These are phyloP conservation scores for Penicillium sp. DNA, from an alignment of 2,329 filamentous ascomycete genomes.

Conservation along the genomic window DNA sequence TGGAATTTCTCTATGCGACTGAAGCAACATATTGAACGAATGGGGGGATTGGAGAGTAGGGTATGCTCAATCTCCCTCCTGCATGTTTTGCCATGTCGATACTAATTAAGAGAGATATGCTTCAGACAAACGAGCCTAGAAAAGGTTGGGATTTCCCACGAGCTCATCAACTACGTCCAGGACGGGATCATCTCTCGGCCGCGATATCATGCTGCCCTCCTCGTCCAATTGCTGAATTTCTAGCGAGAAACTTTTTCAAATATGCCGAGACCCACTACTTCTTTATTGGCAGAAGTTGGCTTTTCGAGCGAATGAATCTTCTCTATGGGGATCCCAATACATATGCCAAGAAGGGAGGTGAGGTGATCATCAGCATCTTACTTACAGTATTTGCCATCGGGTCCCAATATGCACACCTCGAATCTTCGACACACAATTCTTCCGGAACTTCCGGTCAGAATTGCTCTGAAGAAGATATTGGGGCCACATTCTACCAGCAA, in stretches of 20 bases:
- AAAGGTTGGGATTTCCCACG: conserved; percentile 48
- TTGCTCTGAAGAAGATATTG: conserved; percentile 53
- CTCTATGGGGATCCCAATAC: conserved; percentile 47
- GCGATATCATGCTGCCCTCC: conserved; percentile 52
- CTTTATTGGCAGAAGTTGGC: conserved; percentile 42
- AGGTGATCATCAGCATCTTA: conserved; percentile 51
- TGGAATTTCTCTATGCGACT: conserved; percentile 59
- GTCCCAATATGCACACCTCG: conserved; percentile 57
- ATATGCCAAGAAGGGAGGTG: conserved; percentile 45
- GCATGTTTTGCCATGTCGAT: neutral
- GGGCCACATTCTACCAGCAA: conserved; percentile 56
- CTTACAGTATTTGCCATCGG: conserved; percentile 56
- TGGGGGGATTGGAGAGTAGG: conserved; percentile 10
- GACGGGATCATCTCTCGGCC: conserved; percentile 42
- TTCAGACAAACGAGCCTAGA: conserved; percentile 6
- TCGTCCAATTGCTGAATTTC: conserved; percentile 52
- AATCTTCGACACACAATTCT: conserved; percentile 27
- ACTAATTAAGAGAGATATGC: neutral
- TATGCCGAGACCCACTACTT: conserved; percentile 55
- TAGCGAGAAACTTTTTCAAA: conserved; percentile 54
- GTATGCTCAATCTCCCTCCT: conserved; percentile 9
- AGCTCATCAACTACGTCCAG: conserved; percentile 52
- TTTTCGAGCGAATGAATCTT: conserved; percentile 46
- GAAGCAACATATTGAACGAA: conserved; percentile 54
- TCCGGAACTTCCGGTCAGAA: neutral